Conservation (phyloP, 805 yeast species). For the Huiozyma naganishii region DNA sequence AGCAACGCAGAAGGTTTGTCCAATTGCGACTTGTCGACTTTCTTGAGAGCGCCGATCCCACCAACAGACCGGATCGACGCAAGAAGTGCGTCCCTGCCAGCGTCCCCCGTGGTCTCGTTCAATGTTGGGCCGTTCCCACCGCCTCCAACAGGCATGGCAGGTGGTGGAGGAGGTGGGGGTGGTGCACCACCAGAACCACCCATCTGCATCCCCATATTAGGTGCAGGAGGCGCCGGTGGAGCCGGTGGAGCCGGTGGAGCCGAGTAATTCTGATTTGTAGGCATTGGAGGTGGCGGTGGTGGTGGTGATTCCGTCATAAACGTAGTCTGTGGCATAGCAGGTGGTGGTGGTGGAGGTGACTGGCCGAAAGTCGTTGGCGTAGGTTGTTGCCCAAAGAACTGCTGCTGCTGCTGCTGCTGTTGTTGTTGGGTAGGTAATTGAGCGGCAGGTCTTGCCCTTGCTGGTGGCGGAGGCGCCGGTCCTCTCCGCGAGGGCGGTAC, state of each 20-base stretch:
- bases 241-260: slow-evolving; percentile 11
- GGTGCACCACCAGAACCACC: slow-evolving; percentile 11
- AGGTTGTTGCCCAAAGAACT: slow-evolving; percentile 6
- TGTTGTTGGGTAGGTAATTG: slow-evolving; percentile 5
- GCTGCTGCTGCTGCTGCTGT: slow-evolving; percentile 2
- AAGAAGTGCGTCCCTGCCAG: slow-evolving; percentile 68
- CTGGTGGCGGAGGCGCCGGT: slow-evolving; percentile 16
- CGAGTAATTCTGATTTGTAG: slow-evolving; percentile 4
- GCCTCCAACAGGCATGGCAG: slow-evolving; percentile 6
- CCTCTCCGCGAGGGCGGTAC: slow-evolving; percentile 13
- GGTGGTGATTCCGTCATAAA: slow-evolving; percentile 12
- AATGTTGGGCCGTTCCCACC: slow-evolving; percentile 8
- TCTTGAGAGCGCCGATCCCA: slow-evolving; percentile 46
- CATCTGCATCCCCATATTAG: slow-evolving; percentile 1
- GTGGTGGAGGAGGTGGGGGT: slow-evolving; percentile 14
- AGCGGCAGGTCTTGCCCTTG: slow-evolving; percentile 10
- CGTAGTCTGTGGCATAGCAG: slow-evolving; percentile 11
- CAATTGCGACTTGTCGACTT: slow-evolving; percentile 72
- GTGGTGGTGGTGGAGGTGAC: slow-evolving; percentile 7
- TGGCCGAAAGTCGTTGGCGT: background rate
- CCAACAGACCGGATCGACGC: slow-evolving; percentile 81
- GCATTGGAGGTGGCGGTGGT: slow-evolving; percentile 14
- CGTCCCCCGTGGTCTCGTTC: slow-evolving; percentile 33
- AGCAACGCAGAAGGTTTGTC: slow-evolving; percentile 68
- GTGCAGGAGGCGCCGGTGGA: slow-evolving; percentile 2